Evolutionary conservation across 805 yeast species (phyloP).

Genomic region (Candida nonsorbophila): DNA sequence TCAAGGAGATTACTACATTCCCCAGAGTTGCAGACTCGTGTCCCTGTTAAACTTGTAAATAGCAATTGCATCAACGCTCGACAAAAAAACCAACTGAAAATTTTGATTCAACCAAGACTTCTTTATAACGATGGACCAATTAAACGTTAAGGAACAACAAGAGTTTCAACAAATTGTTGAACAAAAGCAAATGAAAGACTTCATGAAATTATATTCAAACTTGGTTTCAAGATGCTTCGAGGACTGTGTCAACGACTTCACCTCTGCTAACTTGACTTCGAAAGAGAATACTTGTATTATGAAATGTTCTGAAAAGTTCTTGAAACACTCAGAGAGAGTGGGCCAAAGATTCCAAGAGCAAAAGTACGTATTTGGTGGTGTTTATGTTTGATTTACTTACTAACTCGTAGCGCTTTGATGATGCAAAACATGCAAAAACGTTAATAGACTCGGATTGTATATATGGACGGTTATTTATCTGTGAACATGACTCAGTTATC

Average conservation of each 20-base stretch:
- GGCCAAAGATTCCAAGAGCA: constrained; percentile 99
- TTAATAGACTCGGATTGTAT: constrained; percentile 5
- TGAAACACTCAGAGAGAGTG: constrained; percentile 96
- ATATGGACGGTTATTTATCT: too few relatives aligned
- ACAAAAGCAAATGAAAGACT: constrained; percentile 97
- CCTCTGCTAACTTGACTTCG: constrained; percentile 78
- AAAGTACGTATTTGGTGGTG: constrained; percentile 44
- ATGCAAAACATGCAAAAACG: constrained; percentile 57
- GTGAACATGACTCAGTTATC: too few relatives aligned
- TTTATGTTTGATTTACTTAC: constrained; percentile 9
- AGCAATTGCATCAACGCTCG: not conserved
- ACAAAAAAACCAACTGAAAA: not conserved
- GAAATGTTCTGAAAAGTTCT: constrained; percentile 95
- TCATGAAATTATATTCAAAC: constrained; percentile 93
- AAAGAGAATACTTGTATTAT: constrained; percentile 83
- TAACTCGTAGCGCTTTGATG: constrained; percentile 51
- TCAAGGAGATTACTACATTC: constrained; percentile 83
- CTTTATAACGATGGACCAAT: constrained; percentile 70
- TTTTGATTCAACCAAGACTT: not conserved
- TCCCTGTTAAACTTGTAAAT: constrained; percentile 16
- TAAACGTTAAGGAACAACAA: constrained; percentile 93
- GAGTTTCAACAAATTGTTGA: constrained; percentile 93
- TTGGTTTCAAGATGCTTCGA: constrained; percentile 95
- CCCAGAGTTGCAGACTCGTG: constrained; percentile 59
- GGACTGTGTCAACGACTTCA: constrained; percentile 98